A percentile compares a stretch with the other conserved stretches of the same genome.
Evolutionary conservation across 768 basidiomycete species (phyloP).

Genomic region (Cubamyces sp.): DNA sequence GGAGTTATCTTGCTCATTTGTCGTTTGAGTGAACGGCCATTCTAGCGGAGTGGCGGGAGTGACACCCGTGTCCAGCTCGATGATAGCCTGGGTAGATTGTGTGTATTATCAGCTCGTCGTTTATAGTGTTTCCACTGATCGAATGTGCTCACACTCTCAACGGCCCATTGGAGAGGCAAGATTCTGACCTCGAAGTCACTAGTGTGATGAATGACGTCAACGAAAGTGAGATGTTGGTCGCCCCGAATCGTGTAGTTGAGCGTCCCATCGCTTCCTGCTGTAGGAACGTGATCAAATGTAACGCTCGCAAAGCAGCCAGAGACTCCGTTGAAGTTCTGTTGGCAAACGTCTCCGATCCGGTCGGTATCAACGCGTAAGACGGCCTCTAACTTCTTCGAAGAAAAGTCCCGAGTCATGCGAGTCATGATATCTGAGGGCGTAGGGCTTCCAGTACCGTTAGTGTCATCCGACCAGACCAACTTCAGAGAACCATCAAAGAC

Average conservation of each 20-base stretch:
- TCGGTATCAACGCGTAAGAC: conserved; percentile 51
- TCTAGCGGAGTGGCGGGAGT: conserved; percentile 60
- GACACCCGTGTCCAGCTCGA: conserved; percentile 64
- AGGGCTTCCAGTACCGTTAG: conserved; percentile 50
- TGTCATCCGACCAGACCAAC: conserved; percentile 71
- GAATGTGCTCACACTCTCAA: conserved; percentile 59
- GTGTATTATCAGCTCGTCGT: not conserved
- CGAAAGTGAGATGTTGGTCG: conserved; percentile 62
- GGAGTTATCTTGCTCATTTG: conserved; percentile 62
- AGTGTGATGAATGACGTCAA: conserved; percentile 65
- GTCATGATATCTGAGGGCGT: conserved; percentile 66
- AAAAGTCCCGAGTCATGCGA: conserved; percentile 57
- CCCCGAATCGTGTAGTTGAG: conserved; percentile 73
- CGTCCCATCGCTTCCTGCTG: conserved; percentile 24
- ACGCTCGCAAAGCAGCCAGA: conserved; percentile 74
- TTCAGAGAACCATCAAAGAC: conserved; percentile 56
- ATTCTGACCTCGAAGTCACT: conserved; percentile 71
- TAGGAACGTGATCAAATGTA: conserved; percentile 59
- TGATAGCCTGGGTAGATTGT: conserved; percentile 56
- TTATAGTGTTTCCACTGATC: not conserved
- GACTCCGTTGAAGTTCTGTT: conserved; percentile 70
- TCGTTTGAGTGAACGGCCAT: conserved; percentile 72
- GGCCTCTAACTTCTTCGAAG: conserved; percentile 46
- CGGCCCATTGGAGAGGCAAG: conserved; percentile 75
- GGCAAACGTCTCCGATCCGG: conserved; percentile 61